Base-by-base conservation (phyloP, 306 rosid genomes). In the Pterocarpus macrocarpus region DNA sequence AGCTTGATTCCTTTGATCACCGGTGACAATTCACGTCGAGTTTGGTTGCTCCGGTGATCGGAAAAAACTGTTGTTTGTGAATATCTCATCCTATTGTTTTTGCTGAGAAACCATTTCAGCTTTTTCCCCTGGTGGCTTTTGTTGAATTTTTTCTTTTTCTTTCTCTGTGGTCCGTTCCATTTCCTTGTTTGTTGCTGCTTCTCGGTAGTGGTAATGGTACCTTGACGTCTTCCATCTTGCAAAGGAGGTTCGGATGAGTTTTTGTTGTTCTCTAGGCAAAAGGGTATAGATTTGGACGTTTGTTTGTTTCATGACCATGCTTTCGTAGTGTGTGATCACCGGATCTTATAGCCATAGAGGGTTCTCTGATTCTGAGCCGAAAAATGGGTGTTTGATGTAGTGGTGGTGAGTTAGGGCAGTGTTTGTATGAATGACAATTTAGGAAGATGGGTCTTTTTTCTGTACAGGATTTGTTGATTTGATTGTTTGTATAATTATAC, bases 271-370 rank as follows among this genome's bases (percentile, higher is more conserved):
- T 44, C 6, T 4, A 9, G 68, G 22, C 13, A 56, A 22, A 53
- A 73, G 58, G 15, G 0, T 76, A 28, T 38, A 33, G 28, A 14
- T 38, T 8, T 82, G 62, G 14, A 16, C 61, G 8, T 69, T 56
- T 59, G 6, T 22, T 71, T 64, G 28, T 34, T 28, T 28, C 64
- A 5, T 16, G 34, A 69, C 55, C 69, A 22, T 32, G 64, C 30
- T 76, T 76, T 38, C 61, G 35, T 65, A 8, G 64, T 50, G 63
- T 17, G 33, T 67, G 77, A 80, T 69, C 75, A 7, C 41, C 11
- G 78, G 84, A 84, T 84, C 80, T 84, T 75, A 58, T 69, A 36
- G 71, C 56, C 38, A 5, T 16, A 16, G 72, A 41, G 49, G 63
- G 58, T 79, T 66, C 28, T 39, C 39, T 33, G 69, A n/a, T 80